These are phyloP conservation scores for Fusarium albosuccineum DNA, from an alignment of 2,329 filamentous ascomycete species.

Conservation along the genomic window DNA sequence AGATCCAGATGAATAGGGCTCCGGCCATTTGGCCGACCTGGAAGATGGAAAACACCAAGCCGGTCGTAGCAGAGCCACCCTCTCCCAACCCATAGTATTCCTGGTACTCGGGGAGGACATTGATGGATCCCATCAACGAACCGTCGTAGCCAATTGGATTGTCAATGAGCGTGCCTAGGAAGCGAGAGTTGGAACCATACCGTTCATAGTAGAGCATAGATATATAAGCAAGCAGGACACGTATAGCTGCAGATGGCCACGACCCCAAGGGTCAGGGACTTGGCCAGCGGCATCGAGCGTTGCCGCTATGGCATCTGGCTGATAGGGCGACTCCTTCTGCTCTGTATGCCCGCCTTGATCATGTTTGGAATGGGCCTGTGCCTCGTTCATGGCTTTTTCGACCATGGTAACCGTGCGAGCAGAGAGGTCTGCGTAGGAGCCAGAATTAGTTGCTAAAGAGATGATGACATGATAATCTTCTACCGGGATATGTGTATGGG, in stretches of 20 bases:
- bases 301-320: background rate
- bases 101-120: slow-evolving; percentile 49
- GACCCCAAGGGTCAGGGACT: slow-evolving; percentile 11
- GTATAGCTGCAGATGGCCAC: slow-evolving; percentile 29
- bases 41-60: slow-evolving; percentile 60
- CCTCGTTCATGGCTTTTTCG: background rate
- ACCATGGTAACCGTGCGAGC: no score
- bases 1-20: slow-evolving; percentile 58
- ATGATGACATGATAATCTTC: no score
- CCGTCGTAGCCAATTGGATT: slow-evolving; percentile 52
- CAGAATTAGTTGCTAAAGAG: no score
- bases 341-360: background rate
- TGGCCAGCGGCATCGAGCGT: background rate
- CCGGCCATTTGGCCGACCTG: slow-evolving; percentile 58
- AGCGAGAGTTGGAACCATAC: no score
- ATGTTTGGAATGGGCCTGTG: background rate
- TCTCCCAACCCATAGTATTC: slow-evolving; percentile 3
- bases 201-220: slow-evolving; percentile 57
- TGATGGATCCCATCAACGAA: slow-evolving; percentile 59
- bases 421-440: no score
- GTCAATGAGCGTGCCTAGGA: no score
- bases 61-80: slow-evolving; percentile 55
- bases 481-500: background rate
- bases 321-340: background rate
- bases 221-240: slow-evolving; percentile 42